Conservation (phyloP, 257 asterid genomes). For the Anisodus acutangulus region DNA sequence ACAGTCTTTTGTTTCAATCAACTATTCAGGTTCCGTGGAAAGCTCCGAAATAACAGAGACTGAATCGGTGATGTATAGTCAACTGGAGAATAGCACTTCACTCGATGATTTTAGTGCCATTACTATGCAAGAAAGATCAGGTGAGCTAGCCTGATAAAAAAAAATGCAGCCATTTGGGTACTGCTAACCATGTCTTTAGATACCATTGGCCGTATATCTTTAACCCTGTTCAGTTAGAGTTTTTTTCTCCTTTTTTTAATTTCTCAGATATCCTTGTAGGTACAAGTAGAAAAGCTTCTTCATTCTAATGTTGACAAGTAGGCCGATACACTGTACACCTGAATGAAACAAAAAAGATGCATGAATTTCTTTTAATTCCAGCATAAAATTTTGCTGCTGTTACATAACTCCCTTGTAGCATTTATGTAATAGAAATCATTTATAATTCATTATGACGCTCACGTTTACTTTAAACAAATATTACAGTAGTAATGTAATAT, state of each 20-base stretch:
- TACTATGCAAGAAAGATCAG: conserved; percentile 56
- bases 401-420: neutral
- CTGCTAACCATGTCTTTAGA: neutral
- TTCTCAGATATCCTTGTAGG: neutral
- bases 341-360: neutral
- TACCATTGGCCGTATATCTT: neutral
- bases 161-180: conserved; percentile 2
- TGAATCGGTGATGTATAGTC: conserved; percentile 38
- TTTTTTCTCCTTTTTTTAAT: neutral
- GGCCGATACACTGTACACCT: neutral
- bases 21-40: conserved; percentile 45
- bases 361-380: neutral
- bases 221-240: neutral
- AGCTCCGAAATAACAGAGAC: conserved; percentile 44
- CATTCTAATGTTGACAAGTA: neutral
- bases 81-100: conserved; percentile 44
- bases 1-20: conserved; percentile 40
- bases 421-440: too few species aligned
- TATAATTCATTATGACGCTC: neutral
- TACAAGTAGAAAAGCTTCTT: neutral
- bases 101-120: conserved; percentile 43
- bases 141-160: conserved; percentile 38
- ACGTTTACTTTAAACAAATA: neutral
- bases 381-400: neutral
- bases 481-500: neutral